A percentile compares a stretch with the other conserved stretches of the same genome.
phyloP scores from a whole-genome alignment of 192 early-diverging fungal species.

The Coemansia sp. region DNA sequence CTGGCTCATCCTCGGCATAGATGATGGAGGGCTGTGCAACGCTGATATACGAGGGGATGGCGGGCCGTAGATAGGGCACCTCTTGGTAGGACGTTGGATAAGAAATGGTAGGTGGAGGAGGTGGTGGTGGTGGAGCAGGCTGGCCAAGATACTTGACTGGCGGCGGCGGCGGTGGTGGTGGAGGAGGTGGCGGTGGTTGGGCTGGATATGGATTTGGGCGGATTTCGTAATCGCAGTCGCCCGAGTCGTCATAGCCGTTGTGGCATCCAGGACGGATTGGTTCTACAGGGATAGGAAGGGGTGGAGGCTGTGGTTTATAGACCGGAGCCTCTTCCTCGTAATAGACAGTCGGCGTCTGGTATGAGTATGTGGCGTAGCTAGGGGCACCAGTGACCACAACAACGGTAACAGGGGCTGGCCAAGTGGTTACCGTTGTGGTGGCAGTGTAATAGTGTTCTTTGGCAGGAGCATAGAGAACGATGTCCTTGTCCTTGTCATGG shows the following conservation, averaged over 20 bases:
- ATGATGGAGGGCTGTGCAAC: not conserved
- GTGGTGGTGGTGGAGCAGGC: conserved; percentile 8
- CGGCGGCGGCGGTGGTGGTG: not conserved
- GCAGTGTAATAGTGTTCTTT: not conserved
- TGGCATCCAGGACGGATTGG: not conserved
- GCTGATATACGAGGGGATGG: not conserved
- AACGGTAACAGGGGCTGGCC: not conserved
- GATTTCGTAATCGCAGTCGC: conserved; percentile 3
- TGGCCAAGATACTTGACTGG: conserved; percentile 3
- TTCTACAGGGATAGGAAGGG: not conserved
- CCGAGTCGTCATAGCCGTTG: conserved; percentile 1
- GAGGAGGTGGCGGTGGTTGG: not conserved
- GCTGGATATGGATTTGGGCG: not conserved
- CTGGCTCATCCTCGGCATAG: conserved; percentile 10
- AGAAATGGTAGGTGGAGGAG: conserved; percentile 1
- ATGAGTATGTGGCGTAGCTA: not conserved
- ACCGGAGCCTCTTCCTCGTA: conserved; percentile 7
- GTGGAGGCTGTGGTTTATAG: not conserved
- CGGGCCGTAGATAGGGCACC: not conserved
- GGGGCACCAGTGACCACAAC: too few relatives aligned
- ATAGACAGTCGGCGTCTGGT: conserved; percentile 7
- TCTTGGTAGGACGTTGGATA: conserved; percentile 8
- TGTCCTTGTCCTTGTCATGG: not conserved
- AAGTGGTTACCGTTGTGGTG: not conserved
- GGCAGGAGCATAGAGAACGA: not conserved